phyloP scores from a whole-genome alignment of 73 alveolate genomes.

The Breviolum minutum region DNA sequence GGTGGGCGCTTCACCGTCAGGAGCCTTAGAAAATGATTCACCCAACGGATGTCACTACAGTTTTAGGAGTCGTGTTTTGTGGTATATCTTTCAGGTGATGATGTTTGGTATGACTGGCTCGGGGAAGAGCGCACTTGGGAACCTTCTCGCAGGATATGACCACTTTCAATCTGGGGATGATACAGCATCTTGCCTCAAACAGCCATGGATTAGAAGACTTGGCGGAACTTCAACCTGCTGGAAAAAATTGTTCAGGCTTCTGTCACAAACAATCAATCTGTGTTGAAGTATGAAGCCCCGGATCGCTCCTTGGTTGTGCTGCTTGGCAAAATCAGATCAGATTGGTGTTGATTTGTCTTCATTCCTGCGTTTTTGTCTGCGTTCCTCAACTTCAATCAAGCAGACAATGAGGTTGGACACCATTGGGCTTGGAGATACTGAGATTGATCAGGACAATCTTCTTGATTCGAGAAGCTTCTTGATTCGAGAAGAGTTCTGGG shows the following conservation, averaged over 20 bases:
- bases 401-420: constrained; percentile 51
- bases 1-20: constrained; percentile 79
- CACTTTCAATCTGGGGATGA: constrained; percentile 79
- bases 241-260: neutral
- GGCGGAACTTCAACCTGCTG: neutral
- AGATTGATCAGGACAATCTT: constrained; percentile 60
- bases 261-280: constrained; percentile 38
- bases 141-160: constrained; percentile 88
- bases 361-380: neutral
- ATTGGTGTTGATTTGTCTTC: neutral
- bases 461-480: neutral
- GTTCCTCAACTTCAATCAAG: neutral
- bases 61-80: neutral
- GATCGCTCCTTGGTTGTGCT: constrained; percentile 70
- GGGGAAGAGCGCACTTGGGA: constrained; percentile 88
- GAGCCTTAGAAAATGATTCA: neutral
- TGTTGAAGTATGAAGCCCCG: constrained; percentile 77
- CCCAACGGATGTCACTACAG: neutral
- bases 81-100: constrained; percentile 20
- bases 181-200: constrained; percentile 22
- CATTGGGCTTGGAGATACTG: constrained; percentile 82
- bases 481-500: neutral
- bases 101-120: constrained; percentile 93
- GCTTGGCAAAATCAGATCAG: neutral
- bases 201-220: neutral